Evolutionary conservation across 1,284 basidiomycete genomes (phyloP).

Genomic region (Rhodotorula mucilaginosa): DNA sequence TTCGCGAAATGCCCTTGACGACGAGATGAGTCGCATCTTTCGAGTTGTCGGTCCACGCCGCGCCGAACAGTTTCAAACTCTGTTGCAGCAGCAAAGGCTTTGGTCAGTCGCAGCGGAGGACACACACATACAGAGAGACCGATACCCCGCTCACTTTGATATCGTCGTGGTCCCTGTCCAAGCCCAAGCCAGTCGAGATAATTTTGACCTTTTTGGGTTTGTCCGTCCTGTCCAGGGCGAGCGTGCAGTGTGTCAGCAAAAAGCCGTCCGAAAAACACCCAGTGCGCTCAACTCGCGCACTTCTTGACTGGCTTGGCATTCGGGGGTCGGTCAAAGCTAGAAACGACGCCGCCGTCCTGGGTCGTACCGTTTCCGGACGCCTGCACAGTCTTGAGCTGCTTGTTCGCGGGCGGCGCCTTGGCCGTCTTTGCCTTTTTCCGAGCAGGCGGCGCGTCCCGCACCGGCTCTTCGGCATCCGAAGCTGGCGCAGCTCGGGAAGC

Average conservation of each 20-base stretch:
- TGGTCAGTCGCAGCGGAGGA: background rate
- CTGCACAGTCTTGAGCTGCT: conserved; percentile 11
- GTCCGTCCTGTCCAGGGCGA: background rate
- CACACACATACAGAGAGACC: too few species aligned
- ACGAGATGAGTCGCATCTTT: conserved; percentile 73
- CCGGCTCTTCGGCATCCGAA: background rate
- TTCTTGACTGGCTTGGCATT: conserved; percentile 21
- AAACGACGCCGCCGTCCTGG: conserved; percentile 28
- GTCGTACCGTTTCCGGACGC: conserved; percentile 9
- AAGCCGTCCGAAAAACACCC: too few species aligned
- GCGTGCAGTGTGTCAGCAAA: background rate
- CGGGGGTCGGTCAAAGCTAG: conserved; percentile 37
- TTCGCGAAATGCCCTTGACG: conserved; percentile 64
- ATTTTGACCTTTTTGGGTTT: conserved; percentile 29
- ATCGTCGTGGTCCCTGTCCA: conserved; percentile 28
- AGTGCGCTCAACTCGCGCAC: conserved; percentile 1
- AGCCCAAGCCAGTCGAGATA: conserved; percentile 42
- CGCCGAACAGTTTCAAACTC: conserved; percentile 63
- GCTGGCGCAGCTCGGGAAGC: conserved; percentile 2
- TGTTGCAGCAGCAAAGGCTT: conserved; percentile 45
- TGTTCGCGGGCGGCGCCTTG: conserved; percentile 1
- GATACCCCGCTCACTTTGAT: conserved; percentile 35
- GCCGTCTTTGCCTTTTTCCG: conserved; percentile 1
- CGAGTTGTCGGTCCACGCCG: conserved; percentile 60
- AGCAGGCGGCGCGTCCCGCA: conserved; percentile 19